Percentiles rank a stretch among this genome's conserved stretches.
phyloP scores from a whole-genome alignment of 331 rosid genomes.

The Pyracantha coccinea region DNA sequence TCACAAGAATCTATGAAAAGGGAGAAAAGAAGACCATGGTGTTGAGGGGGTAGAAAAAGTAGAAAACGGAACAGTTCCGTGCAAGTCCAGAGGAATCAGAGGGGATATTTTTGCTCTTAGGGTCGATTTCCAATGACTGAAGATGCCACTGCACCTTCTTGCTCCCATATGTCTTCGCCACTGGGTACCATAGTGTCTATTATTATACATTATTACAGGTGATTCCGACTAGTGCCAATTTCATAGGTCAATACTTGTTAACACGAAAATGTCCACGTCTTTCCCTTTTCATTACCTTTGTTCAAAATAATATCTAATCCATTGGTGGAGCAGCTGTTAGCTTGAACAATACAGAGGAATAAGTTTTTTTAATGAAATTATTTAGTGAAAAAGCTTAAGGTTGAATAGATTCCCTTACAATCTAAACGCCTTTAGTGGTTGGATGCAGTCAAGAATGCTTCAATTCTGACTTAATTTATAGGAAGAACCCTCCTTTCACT shows the following conservation, averaged over 20 bases:
- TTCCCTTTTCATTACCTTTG: slow-evolving; percentile 8
- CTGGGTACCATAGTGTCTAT: no score
- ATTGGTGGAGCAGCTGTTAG: slow-evolving; percentile 13
- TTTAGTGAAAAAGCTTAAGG: not conserved
- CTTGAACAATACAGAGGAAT: slow-evolving; percentile 2
- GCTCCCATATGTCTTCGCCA: no score
- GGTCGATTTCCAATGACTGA: no score
- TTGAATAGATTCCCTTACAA: slow-evolving; percentile 24
- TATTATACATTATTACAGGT: no score
- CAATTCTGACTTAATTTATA: slow-evolving; percentile 13
- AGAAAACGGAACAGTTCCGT: no score
- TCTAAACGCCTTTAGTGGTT: slow-evolving; percentile 31
- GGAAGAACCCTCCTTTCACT: slow-evolving; percentile 12
- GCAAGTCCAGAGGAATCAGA: no score
- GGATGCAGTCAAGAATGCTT: slow-evolving; percentile 26
- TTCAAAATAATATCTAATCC: slow-evolving; percentile 2
- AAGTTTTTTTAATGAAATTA: not conserved
- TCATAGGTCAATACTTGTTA: not conserved
- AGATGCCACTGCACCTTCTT: no score
- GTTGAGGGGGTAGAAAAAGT: not conserved
- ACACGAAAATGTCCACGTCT: not conserved
- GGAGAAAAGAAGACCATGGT: slow-evolving; percentile 17
- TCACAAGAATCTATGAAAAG: slow-evolving; percentile 42
- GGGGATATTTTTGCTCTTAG: no score
- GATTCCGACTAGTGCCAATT: no score